phyloP scores from a whole-genome alignment of 2,329 filamentous ascomycete genomes.

The Trichophyton rubrum region DNA sequence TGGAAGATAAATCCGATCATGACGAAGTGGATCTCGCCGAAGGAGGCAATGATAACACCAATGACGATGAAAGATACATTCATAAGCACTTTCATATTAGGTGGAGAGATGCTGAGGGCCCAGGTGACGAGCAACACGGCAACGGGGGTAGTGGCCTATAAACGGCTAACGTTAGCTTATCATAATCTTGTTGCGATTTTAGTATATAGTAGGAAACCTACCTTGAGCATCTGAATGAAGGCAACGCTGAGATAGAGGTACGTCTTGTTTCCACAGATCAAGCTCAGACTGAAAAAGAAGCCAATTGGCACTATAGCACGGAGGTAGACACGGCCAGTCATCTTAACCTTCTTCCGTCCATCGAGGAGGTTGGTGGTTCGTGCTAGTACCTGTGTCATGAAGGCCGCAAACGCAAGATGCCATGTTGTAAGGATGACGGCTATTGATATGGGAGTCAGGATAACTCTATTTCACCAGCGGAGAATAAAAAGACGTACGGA shows the following conservation, averaged over 20 bases:
- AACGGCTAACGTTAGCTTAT: not conserved
- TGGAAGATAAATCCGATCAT: conserved; percentile 54
- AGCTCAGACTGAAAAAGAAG: conserved; percentile 85
- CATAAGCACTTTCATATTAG: conserved; percentile 73
- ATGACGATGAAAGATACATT: conserved; percentile 93
- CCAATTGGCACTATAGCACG: conserved; percentile 91
- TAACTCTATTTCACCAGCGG: not conserved
- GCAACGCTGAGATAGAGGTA: conserved; percentile 92
- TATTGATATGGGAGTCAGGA: conserved; percentile 16
- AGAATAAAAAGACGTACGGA: conserved; percentile 29
- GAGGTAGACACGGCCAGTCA: conserved; percentile 88
- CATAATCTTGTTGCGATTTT: not conserved
- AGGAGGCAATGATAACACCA: conserved; percentile 85
- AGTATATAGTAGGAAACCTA: conserved; percentile 28
- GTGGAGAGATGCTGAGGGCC: conserved; percentile 70
- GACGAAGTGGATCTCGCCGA: conserved; percentile 89
- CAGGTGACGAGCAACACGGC: conserved; percentile 84
- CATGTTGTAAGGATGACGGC: conserved; percentile 73
- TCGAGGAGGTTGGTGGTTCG: conserved; percentile 82
- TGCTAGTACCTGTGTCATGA: conserved; percentile 89
- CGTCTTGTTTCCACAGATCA: conserved; percentile 93
- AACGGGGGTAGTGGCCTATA: conserved; percentile 80
- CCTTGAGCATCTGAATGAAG: conserved; percentile 99
- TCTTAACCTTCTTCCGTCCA: conserved; percentile 89
- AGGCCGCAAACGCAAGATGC: conserved; percentile 82